Conservation (phyloP, 352 stramenopile species). For the Globisporangium paroecandrum region DNA sequence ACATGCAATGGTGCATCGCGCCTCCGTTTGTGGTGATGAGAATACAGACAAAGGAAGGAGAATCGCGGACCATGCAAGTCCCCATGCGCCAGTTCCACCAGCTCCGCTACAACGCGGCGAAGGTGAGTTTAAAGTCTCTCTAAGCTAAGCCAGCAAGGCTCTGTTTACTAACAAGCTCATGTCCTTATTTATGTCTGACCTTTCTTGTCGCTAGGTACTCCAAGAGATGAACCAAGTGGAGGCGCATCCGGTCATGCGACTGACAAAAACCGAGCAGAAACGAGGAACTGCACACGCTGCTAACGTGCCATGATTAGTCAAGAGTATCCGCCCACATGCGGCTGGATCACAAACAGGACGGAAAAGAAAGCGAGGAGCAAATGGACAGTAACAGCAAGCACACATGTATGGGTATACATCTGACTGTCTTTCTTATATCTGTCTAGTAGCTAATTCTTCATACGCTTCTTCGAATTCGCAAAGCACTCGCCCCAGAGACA, state of each 20-base stretch:
- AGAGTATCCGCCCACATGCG: not conserved
- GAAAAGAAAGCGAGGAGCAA: not conserved
- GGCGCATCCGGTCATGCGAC: constrained; percentile 72
- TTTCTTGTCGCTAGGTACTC: constrained; percentile 30
- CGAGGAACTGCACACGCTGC: not conserved
- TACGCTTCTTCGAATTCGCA: constrained; percentile 76
- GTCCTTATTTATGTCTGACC: not conserved
- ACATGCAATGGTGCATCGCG: constrained; percentile 32
- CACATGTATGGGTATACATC: not conserved
- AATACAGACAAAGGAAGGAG: constrained; percentile 47
- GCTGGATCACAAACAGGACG: not conserved
- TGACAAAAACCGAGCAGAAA: constrained; percentile 42
- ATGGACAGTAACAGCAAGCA: not conserved
- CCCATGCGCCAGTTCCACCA: constrained; percentile 68
- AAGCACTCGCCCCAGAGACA: constrained; percentile 87
- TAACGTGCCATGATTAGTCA: not conserved
- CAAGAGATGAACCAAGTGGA: constrained; percentile 77
- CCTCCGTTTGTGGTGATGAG: constrained; percentile 38
- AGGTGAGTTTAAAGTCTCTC: constrained; percentile 18
- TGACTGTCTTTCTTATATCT: constrained; percentile 3
- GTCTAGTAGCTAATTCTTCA: constrained; percentile 60
- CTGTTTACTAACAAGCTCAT: not conserved
- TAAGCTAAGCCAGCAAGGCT: not conserved
- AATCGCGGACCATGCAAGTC: constrained; percentile 41
- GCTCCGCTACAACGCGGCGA: constrained; percentile 69